These are phyloP conservation scores for Cutaneotrichosporon sp. DNA, from an alignment of 1,284 basidiomycete species.

Conservation along the genomic window DNA sequence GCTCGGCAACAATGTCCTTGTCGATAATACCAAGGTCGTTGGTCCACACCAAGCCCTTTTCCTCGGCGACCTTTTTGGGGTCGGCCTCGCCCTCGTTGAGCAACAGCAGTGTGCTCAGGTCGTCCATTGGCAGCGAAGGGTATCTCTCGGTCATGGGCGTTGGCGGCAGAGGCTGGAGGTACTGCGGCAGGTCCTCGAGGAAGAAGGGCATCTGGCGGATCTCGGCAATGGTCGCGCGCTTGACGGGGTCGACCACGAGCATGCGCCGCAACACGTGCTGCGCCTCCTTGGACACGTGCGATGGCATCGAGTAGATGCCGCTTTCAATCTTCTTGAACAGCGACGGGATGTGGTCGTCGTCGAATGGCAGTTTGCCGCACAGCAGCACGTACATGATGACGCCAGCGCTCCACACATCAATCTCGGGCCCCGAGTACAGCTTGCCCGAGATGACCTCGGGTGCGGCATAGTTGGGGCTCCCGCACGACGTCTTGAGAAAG, in stretches of 20 bases:
- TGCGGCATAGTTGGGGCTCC: constrained; percentile 92
- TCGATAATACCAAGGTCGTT: constrained; percentile 75
- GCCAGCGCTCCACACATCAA: constrained; percentile 96
- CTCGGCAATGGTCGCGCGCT: constrained; percentile 83
- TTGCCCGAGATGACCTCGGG: constrained; percentile 91
- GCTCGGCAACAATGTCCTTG: constrained; percentile 77
- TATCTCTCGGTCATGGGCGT: constrained; percentile 56
- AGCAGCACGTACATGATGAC: constrained; percentile 95
- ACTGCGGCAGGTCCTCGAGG: constrained; percentile 73
- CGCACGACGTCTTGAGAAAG: constrained; percentile 90
- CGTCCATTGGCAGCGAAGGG: constrained; percentile 42
- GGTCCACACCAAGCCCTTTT: constrained; percentile 47
- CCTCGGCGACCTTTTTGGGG: constrained; percentile 41
- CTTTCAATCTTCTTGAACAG: constrained; percentile 90
- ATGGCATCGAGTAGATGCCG: constrained; percentile 76
- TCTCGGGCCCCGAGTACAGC: constrained; percentile 89
- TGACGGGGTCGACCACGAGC: constrained; percentile 86
- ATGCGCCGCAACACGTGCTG: constrained; percentile 72
- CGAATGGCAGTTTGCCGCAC: constrained; percentile 84
- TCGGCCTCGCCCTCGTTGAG: constrained; percentile 43
- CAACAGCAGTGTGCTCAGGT: constrained; percentile 36
- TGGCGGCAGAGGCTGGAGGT: constrained; percentile 76
- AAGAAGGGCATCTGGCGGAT: constrained; percentile 87
- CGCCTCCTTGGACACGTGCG: constrained; percentile 69
- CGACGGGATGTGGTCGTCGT: constrained; percentile 87